phyloP scores from a whole-genome alignment of 768 basidiomycete species.

The Clathrus columnatus region DNA sequence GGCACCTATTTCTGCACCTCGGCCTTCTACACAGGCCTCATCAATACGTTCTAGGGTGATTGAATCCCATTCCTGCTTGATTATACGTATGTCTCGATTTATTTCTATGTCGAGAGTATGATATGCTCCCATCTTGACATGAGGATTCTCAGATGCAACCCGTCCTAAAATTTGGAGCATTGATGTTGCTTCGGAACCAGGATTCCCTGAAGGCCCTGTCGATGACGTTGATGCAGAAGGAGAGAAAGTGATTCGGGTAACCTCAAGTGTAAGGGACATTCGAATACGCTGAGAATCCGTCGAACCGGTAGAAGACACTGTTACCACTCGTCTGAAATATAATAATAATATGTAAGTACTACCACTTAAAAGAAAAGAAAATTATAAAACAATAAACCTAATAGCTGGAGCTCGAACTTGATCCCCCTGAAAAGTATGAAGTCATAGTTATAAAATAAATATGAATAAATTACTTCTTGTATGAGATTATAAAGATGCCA shows the following conservation, averaged over 20 bases:
- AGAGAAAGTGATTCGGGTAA: conserved; percentile 73
- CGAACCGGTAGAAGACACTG: conserved; percentile 85
- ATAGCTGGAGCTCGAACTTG: conserved; percentile 78
- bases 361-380: neutral
- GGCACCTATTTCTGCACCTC: conserved; percentile 93
- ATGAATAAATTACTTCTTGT: conserved; percentile 40
- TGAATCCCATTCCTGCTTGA: conserved; percentile 90
- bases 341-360: neutral
- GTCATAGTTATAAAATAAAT: conserved; percentile 6
- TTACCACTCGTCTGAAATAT: conserved; percentile 70
- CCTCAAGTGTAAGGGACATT: conserved; percentile 75
- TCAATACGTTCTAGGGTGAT: conserved; percentile 72
- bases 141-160: conserved; percentile 76
- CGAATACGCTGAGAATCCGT: conserved; percentile 85
- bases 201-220: conserved; percentile 21
- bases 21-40: conserved; percentile 86
- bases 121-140: conserved; percentile 87
- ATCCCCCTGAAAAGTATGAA: conserved; percentile 44
- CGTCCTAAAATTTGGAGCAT: conserved; percentile 79
- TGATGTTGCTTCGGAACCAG: conserved; percentile 24
- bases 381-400: conserved; percentile 53
- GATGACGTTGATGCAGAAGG: conserved; percentile 48
- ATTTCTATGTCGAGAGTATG: conserved; percentile 92
- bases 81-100: conserved; percentile 84
- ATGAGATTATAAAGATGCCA: conserved; percentile 99